Evolutionary conservation across 2,329 filamentous ascomycete species (phyloP), one percentile per base, ranked within the genome.

Genomic region (Phialemoniopsis sp.): DNA sequence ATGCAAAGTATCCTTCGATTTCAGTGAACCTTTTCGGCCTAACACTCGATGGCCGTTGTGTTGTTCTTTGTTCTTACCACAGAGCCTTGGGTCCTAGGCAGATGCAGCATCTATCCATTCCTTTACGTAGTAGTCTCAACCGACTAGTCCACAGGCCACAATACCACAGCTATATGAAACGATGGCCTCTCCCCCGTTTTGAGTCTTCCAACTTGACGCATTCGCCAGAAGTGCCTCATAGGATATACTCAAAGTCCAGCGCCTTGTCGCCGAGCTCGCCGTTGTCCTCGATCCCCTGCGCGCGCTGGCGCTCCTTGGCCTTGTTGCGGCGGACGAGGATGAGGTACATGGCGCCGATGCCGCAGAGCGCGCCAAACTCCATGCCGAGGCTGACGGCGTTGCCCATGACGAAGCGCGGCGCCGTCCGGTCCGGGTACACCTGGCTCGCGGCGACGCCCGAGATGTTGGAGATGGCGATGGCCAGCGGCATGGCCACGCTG

Each of bases 211-310:
- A n/a, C n/a, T n/a, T n/a, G n/a, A n/a, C n/a, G n/a, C n/a, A n/a
- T n/a, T n/a, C n/a, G n/a, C n/a, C n/a, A n/a, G n/a, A n/a, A n/a
- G n/a, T n/a, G n/a, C n/a, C n/a, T n/a, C n/a, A n/a, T n/a, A 38
- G 36, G 17, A 38, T 38, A 15, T 38, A 33, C 8, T 38, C 36
- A 29, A 38, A 38, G 17, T 38, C 36, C 36, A 38, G 26, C 4
- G 36, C 12, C 17, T 38, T 38, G 29, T 38, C 36, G 8, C 30
- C 36, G n/a, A 26, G 28, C 16, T 38, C 30, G 4, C 36, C 36
- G 17, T 38, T 38, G 13, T 38, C 17, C n/a, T 13, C 26, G 14
- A 38, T 16, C 3, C 36, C 36, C 12, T 38, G n/a, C 8, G 16
- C 30, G 7, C 36, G 30, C 9, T 32, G 36, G 7, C 28, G 32